phyloP scores from a whole-genome alignment of 495 filamentous ascomycete genomes.

The Schizothecium vesticola region DNA sequence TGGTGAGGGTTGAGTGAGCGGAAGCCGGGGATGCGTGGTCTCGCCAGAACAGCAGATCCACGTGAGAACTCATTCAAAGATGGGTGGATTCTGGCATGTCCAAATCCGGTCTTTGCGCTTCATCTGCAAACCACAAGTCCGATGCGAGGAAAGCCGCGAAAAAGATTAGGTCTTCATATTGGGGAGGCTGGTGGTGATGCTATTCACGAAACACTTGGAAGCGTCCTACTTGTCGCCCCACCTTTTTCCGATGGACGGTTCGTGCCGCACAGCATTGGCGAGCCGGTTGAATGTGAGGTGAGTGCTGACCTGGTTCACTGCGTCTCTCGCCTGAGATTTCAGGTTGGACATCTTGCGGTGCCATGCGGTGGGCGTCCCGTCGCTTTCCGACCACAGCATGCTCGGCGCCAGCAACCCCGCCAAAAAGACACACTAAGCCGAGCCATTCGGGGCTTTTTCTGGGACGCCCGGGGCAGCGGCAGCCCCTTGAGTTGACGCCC shows the following conservation, averaged over 20 bases:
- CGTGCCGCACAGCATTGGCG: not conserved
- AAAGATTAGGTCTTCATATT: not conserved
- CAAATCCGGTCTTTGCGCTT: not conserved
- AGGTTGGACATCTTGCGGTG: not conserved
- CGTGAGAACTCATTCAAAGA: not conserved
- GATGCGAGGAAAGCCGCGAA: not conserved
- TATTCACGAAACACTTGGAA: slow-evolving; percentile 2
- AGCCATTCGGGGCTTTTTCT: slow-evolving; percentile 14
- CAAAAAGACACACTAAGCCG: not conserved
- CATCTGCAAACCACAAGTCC: not conserved
- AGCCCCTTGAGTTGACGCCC: not conserved
- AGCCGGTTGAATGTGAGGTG: not conserved
- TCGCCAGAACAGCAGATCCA: not conserved
- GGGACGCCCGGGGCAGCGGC: not conserved
- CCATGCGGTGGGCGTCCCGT: not conserved
- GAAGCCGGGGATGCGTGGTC: not conserved
- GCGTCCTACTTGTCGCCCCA: not conserved
- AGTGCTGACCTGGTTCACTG: not conserved
- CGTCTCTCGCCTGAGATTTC: not conserved
- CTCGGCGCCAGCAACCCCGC: slow-evolving; percentile 1
- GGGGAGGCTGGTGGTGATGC: slow-evolving; percentile 6
- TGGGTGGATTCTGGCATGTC: not conserved
- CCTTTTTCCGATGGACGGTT: not conserved
- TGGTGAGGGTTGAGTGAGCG: not conserved
- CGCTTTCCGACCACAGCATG: not conserved